Evolutionary conservation across 768 basidiomycete species (phyloP), one percentile per base, ranked within the genome.

Genomic region (Boletellus sp.): DNA sequence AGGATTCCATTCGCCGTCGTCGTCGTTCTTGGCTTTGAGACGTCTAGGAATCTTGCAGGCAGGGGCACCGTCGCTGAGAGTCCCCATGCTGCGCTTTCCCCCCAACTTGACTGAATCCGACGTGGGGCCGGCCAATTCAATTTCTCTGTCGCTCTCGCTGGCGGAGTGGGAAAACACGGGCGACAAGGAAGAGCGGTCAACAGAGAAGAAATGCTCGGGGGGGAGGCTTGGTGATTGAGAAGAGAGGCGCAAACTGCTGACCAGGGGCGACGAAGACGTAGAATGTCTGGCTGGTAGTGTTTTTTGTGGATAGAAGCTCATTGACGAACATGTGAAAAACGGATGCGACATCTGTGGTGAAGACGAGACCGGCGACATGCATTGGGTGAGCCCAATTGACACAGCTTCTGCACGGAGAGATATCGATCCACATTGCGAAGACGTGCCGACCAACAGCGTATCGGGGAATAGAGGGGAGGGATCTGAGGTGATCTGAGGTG

Each of bases 1-100:
- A 0, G 63, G 63, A 1, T 4, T 47, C 61, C 64, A 64, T 15
- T 64, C 63, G 0, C 58, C 61, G 1, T 65, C 63, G 16, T 64
- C 63, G 32, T 32, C 12, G 8, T 54, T 49, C 33, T 44, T 60
- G 17, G 28, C 31, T 22, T 46, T 64, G 15, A 46, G 43, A 20
- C 55, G 57, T 46, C 42, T 58, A 0, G 42, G 20, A 3, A 42
- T 50, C 33, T 52, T 52, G 45, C 3, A 20, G 4, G 35, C n/a
- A 1, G 38, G 46, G 15, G 19, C 16, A 2, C 53, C 55, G 16
- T 56, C 54, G 8, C 42, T 37, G 3, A 43, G 38, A 24, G 22
- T 19, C 10, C 34, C 47, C 23, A 35, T 24, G 3, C 33, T 45
- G 15, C 61, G 63, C 42, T 65, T 64, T 17, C 42, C 42, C 24